These are phyloP conservation scores for Gossypium mustelinum DNA, from an alignment of 345 rosid genomes.

Conservation along the genomic window DNA sequence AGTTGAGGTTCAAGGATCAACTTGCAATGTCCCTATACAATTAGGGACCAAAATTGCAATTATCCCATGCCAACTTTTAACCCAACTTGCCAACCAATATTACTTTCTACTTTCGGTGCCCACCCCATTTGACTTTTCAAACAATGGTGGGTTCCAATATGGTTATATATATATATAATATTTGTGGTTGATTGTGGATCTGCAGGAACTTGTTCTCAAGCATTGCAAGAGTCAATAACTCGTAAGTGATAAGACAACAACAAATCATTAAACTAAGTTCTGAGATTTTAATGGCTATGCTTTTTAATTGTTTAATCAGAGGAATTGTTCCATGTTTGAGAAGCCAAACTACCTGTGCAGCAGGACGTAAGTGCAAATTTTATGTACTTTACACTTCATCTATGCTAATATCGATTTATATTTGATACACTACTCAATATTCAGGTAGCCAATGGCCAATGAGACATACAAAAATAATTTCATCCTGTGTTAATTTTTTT, in stretches of 20 bases:
- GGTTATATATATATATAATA: no score
- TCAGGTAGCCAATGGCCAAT: no score
- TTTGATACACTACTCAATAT: background rate
- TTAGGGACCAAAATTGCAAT: no score
- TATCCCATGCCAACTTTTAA: no score
- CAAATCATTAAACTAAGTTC: background rate
- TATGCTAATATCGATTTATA: background rate
- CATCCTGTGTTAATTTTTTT: no score
- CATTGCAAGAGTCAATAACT: conserved; percentile 17
- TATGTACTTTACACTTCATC: background rate
- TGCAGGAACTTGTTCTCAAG: conserved; percentile 40
- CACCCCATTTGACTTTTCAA: no score
- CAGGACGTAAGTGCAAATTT: background rate
- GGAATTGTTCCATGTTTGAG: background rate
- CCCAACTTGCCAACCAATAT: no score
- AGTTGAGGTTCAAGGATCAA: no score
- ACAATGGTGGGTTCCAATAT: no score
- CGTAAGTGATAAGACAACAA: background rate
- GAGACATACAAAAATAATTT: no score
- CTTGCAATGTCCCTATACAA: no score
- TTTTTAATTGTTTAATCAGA: background rate
- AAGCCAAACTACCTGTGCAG: background rate
- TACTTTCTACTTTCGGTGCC: no score
- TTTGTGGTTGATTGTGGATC: background rate
- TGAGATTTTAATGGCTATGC: background rate